Base-by-base conservation (phyloP, 352 stramenopile species). In the Phytophthora pisi region DNA sequence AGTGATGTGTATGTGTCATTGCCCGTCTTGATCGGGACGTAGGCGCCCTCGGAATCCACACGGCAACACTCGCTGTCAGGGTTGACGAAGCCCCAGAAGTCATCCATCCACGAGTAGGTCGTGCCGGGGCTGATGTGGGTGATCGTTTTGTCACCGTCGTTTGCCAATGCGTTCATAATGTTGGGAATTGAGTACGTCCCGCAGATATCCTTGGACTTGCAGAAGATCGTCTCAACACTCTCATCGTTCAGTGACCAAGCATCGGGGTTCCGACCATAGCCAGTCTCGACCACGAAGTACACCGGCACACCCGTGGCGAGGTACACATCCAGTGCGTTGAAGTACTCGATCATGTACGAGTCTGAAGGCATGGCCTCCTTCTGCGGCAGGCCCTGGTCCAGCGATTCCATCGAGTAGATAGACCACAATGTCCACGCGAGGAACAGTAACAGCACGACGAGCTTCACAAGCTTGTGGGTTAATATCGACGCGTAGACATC, bases 71-170 rank as follows among this genome's bases (percentile, higher is more conserved):
- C 82, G 40, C 74, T 84, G 52, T 89, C 76, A 2, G 82, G 75
- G 43, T 71, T 87, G 2, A 86, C 77, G 56, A 90, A 90, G 31
- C 78, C 77, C 80, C 80, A 89, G 58, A 82, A 86, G 51, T 89
- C 78, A 38, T 90, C 82, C 64, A 89, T 84, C 82, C 82, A 90
- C 20, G 82, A 90, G 64, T 89, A 88, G 3, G 78, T 83, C 51
- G 78, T 81, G 24, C 81, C 80, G 6, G 73, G 71, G 51, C 76
- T 86, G 51, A 88, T 81, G 55, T 89, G 82, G 23, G 78, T 84
- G 9, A 84, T 38, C 7, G 47, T 59, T 26, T 75, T 78, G 50
- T 84, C 54, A 2, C 66, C 77, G 15, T 81, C 42, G 57, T 90
- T 90, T 0, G 75, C 79, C 18, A 88, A 65, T 1, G 79, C 79